A percentile compares a stretch with the other conserved stretches of the same genome.
These are phyloP conservation scores for Fusarium sp. DNA, from an alignment of 2,329 filamentous ascomycete genomes.

Conservation along the genomic window DNA sequence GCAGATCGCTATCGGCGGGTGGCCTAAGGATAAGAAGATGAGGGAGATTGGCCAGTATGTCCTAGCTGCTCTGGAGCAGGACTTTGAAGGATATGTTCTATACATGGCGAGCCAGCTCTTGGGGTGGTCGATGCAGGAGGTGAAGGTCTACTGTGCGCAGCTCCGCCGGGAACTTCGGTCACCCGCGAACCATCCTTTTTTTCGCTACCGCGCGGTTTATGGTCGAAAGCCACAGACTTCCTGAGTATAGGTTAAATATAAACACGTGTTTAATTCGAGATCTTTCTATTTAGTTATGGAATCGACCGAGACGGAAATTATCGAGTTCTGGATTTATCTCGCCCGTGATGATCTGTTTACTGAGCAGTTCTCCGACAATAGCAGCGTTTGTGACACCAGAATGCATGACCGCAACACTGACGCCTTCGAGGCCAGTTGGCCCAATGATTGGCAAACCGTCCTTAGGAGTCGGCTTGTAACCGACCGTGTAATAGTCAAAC, in stretches of 20 bases:
- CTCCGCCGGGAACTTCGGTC: neutral
- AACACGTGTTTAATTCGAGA: rapidly evolving
- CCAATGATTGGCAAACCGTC: slow-evolving; percentile 28
- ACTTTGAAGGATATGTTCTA: neutral
- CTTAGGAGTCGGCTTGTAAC: slow-evolving; percentile 16
- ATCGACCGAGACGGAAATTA: neutral
- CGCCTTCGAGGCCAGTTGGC: neutral
- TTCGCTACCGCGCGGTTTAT: neutral
- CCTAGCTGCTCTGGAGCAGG: neutral
- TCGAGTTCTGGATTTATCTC: neutral
- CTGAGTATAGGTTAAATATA: neutral
- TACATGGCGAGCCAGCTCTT: slow-evolving; percentile 5
- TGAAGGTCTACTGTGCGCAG: neutral
- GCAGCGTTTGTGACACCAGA: slow-evolving; percentile 31
- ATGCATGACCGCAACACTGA: slow-evolving; percentile 30
- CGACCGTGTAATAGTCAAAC: slow-evolving; percentile 18
- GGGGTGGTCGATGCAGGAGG: neutral
- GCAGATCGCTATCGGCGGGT: neutral
- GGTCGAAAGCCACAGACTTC: neutral
- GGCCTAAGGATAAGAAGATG: neutral
- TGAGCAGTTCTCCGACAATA: slow-evolving; percentile 24
- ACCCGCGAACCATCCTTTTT: neutral
- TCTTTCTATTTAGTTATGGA: neutral
- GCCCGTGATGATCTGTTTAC: neutral
- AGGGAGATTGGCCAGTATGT: neutral